Evolutionary conservation across 495 filamentous ascomycete genomes (phyloP), one percentile per base, ranked within the genome.

Genomic region (Xylaria bambusicola): DNA sequence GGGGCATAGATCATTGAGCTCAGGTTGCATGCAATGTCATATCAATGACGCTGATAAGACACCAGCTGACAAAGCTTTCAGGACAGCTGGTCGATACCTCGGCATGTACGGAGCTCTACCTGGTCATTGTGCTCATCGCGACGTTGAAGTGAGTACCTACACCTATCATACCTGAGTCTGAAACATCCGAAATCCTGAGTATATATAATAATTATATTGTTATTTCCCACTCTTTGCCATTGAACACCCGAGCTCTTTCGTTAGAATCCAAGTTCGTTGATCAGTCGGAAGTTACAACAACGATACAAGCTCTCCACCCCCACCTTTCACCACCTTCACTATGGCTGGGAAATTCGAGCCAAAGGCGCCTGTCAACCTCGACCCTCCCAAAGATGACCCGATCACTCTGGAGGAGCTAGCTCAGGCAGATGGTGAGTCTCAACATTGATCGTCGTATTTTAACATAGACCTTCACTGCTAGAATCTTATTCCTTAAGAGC

Each of bases 361-460:
- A 59, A 97, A 96, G 74, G 77, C 81, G 10, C 86, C 92, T 17
- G 88, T 97, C 53, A 73, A 87, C 62, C 86, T 99, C 47, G 80
- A 87, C 51, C 90, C 92, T 42, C 94, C 94, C 20, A 96, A 93
- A 76, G 84, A 92, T 62, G 93, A 97, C 68, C 84, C 82, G 9
- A 96, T 98, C 62, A 84, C 82, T 38, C 52, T 75, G 0, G 89
- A 92, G 53, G 85, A 91, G 53, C 77, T 99, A 59, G 81, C 85
- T 23, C 87, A 88, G 68, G 92, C 89, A 60, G 84, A 96, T 67
- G 94, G 94, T 96, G 80, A 56, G 81, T 51, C 15, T 23, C 52
- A 36, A 17, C 17, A 23, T 31, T 6, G 17, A n/a, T 29, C 26
- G 18, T 18, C 23, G 21, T 36, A 5, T 21, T 2, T 17, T 17